Evolutionary conservation across 768 basidiomycete genomes (phyloP).

Genomic region (Cystofilobasidium capitatum): DNA sequence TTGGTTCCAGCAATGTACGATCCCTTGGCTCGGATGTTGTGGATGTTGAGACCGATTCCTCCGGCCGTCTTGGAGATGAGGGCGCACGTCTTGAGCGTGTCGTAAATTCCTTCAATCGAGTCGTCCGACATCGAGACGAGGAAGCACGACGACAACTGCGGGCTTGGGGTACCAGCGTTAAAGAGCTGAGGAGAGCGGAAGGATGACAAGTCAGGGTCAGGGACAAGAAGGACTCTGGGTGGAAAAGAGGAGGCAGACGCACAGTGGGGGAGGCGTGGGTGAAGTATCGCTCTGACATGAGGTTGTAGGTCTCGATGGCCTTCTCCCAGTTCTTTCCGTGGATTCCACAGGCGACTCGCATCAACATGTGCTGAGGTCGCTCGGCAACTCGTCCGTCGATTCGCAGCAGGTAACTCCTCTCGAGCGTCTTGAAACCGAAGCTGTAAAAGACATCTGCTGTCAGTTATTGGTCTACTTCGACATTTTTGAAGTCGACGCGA

Average conservation of each 20-base stretch:
- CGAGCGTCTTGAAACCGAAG: constrained; percentile 99
- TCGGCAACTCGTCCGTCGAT: constrained; percentile 92
- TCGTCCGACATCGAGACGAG: constrained; percentile 97
- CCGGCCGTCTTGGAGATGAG: constrained; percentile 99
- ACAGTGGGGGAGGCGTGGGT: constrained; percentile 86
- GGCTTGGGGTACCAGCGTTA: constrained; percentile 90
- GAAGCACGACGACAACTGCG: constrained; percentile 94
- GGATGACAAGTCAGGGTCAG: background rate
- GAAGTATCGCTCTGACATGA: constrained; percentile 98
- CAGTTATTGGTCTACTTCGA: no score
- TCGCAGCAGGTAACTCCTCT: constrained; percentile 91
- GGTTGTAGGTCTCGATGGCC: constrained; percentile 73
- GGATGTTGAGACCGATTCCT: constrained; percentile 91
- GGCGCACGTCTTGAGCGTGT: constrained; percentile 93
- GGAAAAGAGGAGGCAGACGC: constrained; percentile 15
- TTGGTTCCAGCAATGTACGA: constrained; percentile 99
- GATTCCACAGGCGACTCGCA: constrained; percentile 98
- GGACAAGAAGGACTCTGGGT: background rate
- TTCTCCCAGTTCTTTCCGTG: constrained; percentile 82
- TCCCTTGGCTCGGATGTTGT: constrained; percentile 91
- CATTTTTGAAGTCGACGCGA: constrained; percentile 21
- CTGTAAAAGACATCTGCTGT: constrained; percentile 22
- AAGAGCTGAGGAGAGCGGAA: constrained; percentile 49
- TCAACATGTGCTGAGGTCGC: constrained; percentile 96
- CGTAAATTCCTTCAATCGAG: constrained; percentile 98